Percentiles rank a stretch among this genome's conserved stretches.
Conservation (phyloP, 805 yeast genomes). For the Blastobotrys mokoenaii region DNA sequence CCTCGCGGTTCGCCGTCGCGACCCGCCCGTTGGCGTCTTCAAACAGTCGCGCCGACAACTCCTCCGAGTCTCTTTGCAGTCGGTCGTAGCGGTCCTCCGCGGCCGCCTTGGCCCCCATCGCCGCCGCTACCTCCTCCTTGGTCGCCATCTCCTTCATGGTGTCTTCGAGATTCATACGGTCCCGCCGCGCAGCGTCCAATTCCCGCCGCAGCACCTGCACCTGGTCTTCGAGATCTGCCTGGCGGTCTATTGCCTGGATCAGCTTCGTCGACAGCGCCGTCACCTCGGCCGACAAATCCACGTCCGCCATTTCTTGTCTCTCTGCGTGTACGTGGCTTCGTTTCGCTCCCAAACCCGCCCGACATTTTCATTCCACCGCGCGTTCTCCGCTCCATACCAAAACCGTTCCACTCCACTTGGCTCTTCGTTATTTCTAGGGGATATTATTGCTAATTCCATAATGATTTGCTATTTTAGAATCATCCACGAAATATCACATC, state of each 20-base stretch:
- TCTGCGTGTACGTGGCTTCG: too few relatives aligned
- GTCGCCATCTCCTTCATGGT: conserved; percentile 20
- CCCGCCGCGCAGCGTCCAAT: conserved; percentile 17
- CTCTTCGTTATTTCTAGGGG: too few relatives aligned
- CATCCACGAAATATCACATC: too few relatives aligned
- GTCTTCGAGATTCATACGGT: conserved; percentile 13
- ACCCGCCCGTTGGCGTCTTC: conserved; percentile 84
- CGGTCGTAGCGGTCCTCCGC: conserved; percentile 53
- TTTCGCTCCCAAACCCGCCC: too few relatives aligned
- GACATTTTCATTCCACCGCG: too few relatives aligned
- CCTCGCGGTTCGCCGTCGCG: conserved; percentile 60
- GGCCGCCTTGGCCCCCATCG: conserved; percentile 25
- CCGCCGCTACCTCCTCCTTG: conserved; percentile 12
- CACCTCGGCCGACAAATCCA: conserved; percentile 13
- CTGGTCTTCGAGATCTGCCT: conserved; percentile 24
- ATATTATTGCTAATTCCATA: too few relatives aligned
- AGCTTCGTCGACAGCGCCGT: conserved; percentile 23
- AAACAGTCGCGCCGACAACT: conserved; percentile 66
- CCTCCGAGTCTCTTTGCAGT: conserved; percentile 69
- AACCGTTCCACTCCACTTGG: too few relatives aligned
- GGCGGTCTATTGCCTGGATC: conserved; percentile 25
- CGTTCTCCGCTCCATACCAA: too few relatives aligned
- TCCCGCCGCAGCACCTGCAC: conserved; percentile 16
- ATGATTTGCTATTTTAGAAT: too few relatives aligned
- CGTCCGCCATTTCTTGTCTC: too few relatives aligned